Evolutionary conservation across 2,329 filamentous ascomycete genomes (phyloP), one percentile per base, ranked within the genome.

Genomic region (Sordariomycetes sp.): DNA sequence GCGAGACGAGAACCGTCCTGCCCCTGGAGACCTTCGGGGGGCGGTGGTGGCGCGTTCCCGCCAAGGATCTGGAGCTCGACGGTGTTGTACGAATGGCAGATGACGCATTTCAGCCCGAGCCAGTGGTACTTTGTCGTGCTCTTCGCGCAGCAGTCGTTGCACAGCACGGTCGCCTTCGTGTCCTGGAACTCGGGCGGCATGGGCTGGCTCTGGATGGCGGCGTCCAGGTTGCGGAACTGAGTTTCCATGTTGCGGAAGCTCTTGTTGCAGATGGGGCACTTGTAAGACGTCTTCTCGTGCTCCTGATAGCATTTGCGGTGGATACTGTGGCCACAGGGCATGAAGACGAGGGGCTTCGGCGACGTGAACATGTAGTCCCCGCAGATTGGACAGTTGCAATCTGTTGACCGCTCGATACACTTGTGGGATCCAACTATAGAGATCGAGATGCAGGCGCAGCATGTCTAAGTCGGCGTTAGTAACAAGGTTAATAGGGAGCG

Each of bases 161-260:
- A 99, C 61, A 92, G 83, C 55, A 97, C 83, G 62, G 92, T 82
- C 16, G 91, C 93, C 61, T 85, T 85, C 5, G 89, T 91, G 65
- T 90, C 84, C 61, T 76, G 79, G 66, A 92, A 96, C 62, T 95
- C 89, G 6, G 79, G 74, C 0, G 94, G 94, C 91, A 99, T 97
- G 1, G 94, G 94, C 68, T 99, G 94, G 52, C 81, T 80, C 62
- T 88, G 81, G 60, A 99, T 96, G 55, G 90, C 87, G 57, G 91
- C 83, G 66, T 97, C 93, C 37, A 97, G 74, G 64, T 94, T 94
- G 54, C 90, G 86, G 75, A 97, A 99, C 65, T 95, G 89, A 43
- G 89, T 83, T 68, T 97, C 93, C 93, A 99, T 99, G 68, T 97
- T 97, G 63, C 90, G 84, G n/a, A 96, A 87, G 62, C 89, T 96